phyloP scores from a whole-genome alignment of 1,284 basidiomycete genomes.

The Trichosporon inkin region DNA sequence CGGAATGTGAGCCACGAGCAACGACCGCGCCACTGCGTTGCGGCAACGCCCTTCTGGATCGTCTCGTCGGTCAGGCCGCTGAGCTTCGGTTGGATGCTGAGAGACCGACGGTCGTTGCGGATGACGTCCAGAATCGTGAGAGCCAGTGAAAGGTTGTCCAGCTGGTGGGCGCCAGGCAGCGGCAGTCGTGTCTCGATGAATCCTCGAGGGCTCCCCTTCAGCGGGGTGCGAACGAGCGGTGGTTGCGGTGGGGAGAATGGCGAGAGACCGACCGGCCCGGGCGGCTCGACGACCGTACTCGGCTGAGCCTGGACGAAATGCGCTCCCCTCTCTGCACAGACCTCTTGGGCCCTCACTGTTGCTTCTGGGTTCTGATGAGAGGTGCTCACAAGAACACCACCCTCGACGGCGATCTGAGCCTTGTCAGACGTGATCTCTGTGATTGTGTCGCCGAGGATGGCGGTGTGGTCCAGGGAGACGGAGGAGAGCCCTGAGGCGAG shows the following conservation, averaged over 20 bases:
- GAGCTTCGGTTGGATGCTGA: slow-evolving; percentile 37
- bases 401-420: slow-evolving; percentile 68
- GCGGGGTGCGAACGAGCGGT: slow-evolving; percentile 20
- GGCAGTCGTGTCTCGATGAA: slow-evolving; percentile 47
- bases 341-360: slow-evolving; percentile 48
- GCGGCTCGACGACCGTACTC: slow-evolving; percentile 2
- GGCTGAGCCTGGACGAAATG: slow-evolving; percentile 29
- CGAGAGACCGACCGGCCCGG: slow-evolving; percentile 35
- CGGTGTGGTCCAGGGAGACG: slow-evolving; percentile 89
- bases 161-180: slow-evolving; percentile 76
- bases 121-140: slow-evolving; percentile 63
- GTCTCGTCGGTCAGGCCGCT: slow-evolving; percentile 53
- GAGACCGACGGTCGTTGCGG: slow-evolving; percentile 52
- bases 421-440: slow-evolving; percentile 77
- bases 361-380: slow-evolving; percentile 62
- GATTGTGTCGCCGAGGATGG: slow-evolving; percentile 75
- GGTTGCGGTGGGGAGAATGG: slow-evolving; percentile 30
- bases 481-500: slow-evolving; percentile 75
- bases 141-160: slow-evolving; percentile 71
- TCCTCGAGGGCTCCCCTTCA: slow-evolving; percentile 8
- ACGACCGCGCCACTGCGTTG: slow-evolving; percentile 73
- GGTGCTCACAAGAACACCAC: slow-evolving; percentile 70
- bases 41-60: slow-evolving; percentile 60
- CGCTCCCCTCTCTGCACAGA: slow-evolving; percentile 47
- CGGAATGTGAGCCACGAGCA: slow-evolving; percentile 59